Evolutionary conservation across 1,284 basidiomycete genomes (phyloP), one percentile per base, ranked within the genome.

Genomic region (Moesziomyces globuligerus): DNA sequence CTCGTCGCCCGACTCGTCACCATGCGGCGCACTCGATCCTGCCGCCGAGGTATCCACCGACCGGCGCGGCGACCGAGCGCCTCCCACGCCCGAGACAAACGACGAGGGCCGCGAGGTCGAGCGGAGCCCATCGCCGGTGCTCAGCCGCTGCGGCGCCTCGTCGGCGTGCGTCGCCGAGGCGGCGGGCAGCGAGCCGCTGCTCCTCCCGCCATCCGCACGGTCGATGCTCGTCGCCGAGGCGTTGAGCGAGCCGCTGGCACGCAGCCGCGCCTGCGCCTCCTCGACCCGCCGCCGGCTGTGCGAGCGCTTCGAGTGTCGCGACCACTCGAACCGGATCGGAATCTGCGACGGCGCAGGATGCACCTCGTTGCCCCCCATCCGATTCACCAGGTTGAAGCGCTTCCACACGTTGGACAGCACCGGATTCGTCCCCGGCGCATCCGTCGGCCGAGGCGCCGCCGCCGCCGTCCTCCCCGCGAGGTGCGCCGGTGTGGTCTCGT

Each of bases 241-340:
- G 28, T 66, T 71, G 43, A 71, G 48, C 15, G 61, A 60, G 21
- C 38, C 42, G 28, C 64, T 67, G 17, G 65, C 60, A 3, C 68
- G 49, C 5, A 66, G 42, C 29, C 57, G 25, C 1, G 67, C 72
- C n/a, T 57, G 55, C 7, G 49, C 48, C 29, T 62, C 59, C 32
- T 61, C 55, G 8, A 38, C 41, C n/a, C 46, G 37, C n/a, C 40
- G 40, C 9, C 64, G 49, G 2, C 32, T 45, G 4, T 43, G 40
- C 21, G 13, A 11, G 21, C 29, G 56, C 23, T 53, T 48, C 23
- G 62, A 61, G 36, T 76, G 66, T 7, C 78, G 59, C 23, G 76
- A 70, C 80, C 80, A 81, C 43, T 81, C 80, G 56, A 81, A 74
- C 11, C 75, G 71, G 7, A 80, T 54, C 1, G 67, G 53, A 5